Evolutionary conservation across 116 monocot species (phyloP), one percentile per base, ranked within the genome.

Genomic region (Cymodocea nodosa): DNA sequence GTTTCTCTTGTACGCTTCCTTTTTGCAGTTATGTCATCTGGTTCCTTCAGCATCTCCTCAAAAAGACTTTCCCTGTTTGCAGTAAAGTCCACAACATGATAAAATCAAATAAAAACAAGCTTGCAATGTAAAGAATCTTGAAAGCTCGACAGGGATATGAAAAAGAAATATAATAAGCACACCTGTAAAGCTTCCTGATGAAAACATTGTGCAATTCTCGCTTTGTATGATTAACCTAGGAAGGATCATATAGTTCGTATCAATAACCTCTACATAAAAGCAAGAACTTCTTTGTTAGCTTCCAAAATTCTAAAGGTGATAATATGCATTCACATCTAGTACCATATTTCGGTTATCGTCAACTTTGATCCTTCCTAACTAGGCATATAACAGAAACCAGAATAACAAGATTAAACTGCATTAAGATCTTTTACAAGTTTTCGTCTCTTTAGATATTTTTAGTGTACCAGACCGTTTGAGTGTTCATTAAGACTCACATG

Each of bases 191-290:
- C 66, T 83, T 89, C 49, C 79, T 80, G 56, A 98, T 98, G 66
- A 98, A 85, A 68, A 89, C 85, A 86, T 98, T 98, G 72, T 98
- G 97, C 58, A 98, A 75, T 63, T 91, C 92, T 53, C 97, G 71
- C 72, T 91, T 98, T 23, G 88, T 82, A 66, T 92, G 91, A 68
- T 98, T 92, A 54, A 98, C 97, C 97, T 98, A 77, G 30, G 34
- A 56, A 72, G 17, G 49, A 39, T 62, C 9, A 4, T 39, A 36
- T 10, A 0, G 0, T 20, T 58, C 11, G 4, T 14, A 44, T 44
- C 44, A 44, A 44, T 44, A 8, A 44, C 7, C 44, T 8, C 9
- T 44, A 4, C 7, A 44, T 12, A 44, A 44, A 44, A 9, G 8
- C 44, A 10, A 7, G 44, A 8, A 44, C 9, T 44, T 44, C 44